Evolutionary conservation across 2,329 filamentous ascomycete species (phyloP).

Genomic region (Dissoconium aciculare): DNA sequence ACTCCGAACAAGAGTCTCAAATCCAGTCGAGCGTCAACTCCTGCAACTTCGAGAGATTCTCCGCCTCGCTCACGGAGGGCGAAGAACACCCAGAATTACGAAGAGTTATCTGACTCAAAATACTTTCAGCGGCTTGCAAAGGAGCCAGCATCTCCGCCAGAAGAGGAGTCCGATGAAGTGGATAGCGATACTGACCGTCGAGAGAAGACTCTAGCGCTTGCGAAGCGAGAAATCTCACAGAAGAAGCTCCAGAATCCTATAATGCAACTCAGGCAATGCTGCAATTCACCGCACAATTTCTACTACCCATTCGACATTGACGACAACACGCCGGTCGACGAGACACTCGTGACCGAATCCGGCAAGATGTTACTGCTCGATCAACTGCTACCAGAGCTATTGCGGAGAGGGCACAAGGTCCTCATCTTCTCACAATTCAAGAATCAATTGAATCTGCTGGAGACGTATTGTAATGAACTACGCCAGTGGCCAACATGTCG

Average conservation of each 20-base stretch:
- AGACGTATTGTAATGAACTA: slow-evolving; percentile 69
- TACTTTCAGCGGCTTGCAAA: slow-evolving; percentile 67
- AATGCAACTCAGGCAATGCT: slow-evolving; percentile 80
- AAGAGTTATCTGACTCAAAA: slow-evolving; percentile 63
- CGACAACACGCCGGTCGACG: slow-evolving; percentile 48
- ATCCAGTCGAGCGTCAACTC: slow-evolving; percentile 61
- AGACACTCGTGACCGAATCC: slow-evolving; percentile 69
- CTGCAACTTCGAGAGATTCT: slow-evolving; percentile 37
- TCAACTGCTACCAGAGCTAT: slow-evolving; percentile 61
- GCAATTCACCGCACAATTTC: slow-evolving; percentile 91
- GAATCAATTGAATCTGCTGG: slow-evolving; percentile 77
- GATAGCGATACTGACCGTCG: slow-evolving; percentile 49
- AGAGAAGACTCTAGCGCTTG: slow-evolving; percentile 55
- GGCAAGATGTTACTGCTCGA: slow-evolving; percentile 96
- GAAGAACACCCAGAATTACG: slow-evolving; percentile 44
- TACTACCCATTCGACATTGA: slow-evolving; percentile 70
- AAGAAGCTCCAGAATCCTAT: slow-evolving; percentile 91
- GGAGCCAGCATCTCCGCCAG: slow-evolving; percentile 32
- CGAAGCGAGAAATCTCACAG: slow-evolving; percentile 71
- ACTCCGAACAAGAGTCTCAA: slow-evolving; percentile 56
- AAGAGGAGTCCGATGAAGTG: slow-evolving; percentile 27
- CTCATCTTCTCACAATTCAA: slow-evolving; percentile 96
- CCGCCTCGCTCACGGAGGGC: slow-evolving; percentile 39
- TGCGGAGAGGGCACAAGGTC: slow-evolving; percentile 67
- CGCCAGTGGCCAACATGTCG: slow-evolving; percentile 70